Base-by-base conservation (phyloP, 164 flowering plant genomes). In the Aristolochia californica region DNA sequence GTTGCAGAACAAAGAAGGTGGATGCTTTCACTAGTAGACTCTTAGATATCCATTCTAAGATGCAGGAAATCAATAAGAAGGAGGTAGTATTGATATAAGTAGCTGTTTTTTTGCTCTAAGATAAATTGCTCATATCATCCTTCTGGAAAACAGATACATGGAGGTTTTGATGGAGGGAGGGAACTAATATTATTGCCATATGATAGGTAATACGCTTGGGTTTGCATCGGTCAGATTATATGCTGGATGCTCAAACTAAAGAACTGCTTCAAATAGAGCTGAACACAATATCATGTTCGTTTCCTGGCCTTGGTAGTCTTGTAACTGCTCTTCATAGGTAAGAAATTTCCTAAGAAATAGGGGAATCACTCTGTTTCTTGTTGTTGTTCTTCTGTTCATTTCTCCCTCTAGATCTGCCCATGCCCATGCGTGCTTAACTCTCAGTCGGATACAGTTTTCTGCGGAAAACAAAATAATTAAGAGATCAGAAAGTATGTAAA, bases 191-290 rank as follows among this genome's bases (percentile, higher is more conserved):
- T 59, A 43, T 54, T 45, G 55, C 22, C 13, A 53, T 43, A 44
- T 48, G 16, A 56, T 73, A 90, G 99, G 97, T 82, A 43, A 88
- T 94, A 71, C 93, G 96, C 50, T 67, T 88, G 78, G 99, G 99
- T 47, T 77, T 94, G 66, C 95, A 84, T 78, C 96, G 99, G 47
- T 94, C 99, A 28, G 99, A 94, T 70, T 94, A 94, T 67, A 94
- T 94, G 99, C 88, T 94, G 66, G 97, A 94, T 75, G 88, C 80
- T 61, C 79, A 86, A 68, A 94, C 96, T n/a, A 88, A 85, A 62
- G 66, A 60, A 50, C 99, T 94, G 58, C 89, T 90, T 22, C 99
- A 94, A 68, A 84, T 90, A 65, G 99, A 94, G 80, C 73, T 90
- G 70, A 94, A 94, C 72, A 94, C 99, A 54, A 90, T 88, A 69